Conservation (phyloP, 2,329 filamentous ascomycete genomes). For the Cercospora sp. region DNA sequence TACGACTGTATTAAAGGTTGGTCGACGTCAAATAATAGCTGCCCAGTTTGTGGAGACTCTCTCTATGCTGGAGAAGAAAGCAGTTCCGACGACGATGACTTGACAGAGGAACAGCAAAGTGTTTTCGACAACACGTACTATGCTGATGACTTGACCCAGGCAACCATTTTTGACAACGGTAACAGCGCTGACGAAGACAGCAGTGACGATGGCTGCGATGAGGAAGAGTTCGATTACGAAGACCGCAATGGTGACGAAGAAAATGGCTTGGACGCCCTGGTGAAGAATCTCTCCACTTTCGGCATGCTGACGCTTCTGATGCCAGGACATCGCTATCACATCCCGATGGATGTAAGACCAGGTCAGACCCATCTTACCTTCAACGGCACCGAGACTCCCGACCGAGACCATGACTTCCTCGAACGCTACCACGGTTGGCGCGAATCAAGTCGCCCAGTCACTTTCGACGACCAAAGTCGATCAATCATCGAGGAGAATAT, state of each 20-base stretch:
- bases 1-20: not conserved
- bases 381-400: not conserved
- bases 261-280: not conserved
- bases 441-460: not conserved
- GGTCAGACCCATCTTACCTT: not conserved
- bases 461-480: not conserved
- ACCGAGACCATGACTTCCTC: not conserved
- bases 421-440: not conserved
- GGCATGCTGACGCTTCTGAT: not conserved
- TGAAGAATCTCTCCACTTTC: not conserved
- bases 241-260: not conserved
- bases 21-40: not conserved
- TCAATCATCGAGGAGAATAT: not conserved
- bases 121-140: not conserved
- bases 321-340: not conserved
- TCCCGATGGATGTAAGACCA: not conserved
- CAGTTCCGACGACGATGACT: not conserved
- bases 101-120: not conserved
- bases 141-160: not conserved
- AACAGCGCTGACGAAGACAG: not conserved
- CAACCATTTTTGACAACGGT: not conserved
- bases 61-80: not conserved
- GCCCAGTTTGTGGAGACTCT: not conserved
- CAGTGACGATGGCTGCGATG: not conserved
- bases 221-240: not conserved